phyloP scores from a whole-genome alignment of 2,329 filamentous ascomycete species.

The Talaromyces marneffei region DNA sequence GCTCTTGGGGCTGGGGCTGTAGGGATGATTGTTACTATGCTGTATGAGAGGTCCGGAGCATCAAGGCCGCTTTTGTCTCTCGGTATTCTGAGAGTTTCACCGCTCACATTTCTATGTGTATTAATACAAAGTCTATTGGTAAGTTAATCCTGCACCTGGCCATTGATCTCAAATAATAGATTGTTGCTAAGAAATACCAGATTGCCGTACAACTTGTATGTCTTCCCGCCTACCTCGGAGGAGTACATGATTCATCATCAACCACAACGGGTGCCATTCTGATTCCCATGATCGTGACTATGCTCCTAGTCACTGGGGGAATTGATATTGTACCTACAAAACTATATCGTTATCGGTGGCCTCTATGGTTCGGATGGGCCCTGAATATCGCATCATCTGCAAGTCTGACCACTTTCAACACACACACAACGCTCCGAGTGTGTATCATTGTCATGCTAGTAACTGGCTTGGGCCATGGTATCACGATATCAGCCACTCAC shows the following conservation, averaged over 20 bases:
- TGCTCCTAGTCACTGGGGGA: background rate
- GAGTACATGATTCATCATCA: slow-evolving; percentile 2
- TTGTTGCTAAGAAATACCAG: background rate
- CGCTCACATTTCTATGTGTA: slow-evolving; percentile 5
- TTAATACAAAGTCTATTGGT: slow-evolving; percentile 14
- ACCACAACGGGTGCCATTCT: background rate
- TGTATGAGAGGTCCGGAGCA: slow-evolving; percentile 10
- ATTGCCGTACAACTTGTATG: slow-evolving; percentile 8
- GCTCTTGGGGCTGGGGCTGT: background rate
- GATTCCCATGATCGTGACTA: background rate
- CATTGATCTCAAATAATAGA: background rate
- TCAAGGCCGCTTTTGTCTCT: slow-evolving; percentile 7
- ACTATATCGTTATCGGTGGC: slow-evolving; percentile 9
- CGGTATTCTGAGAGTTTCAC: background rate
- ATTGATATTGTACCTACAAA: background rate
- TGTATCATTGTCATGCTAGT: slow-evolving; percentile 3
- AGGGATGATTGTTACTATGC: background rate
- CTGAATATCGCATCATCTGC: slow-evolving; percentile 11
- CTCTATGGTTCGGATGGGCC: slow-evolving; percentile 12
- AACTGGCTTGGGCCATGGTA: slow-evolving; percentile 10
- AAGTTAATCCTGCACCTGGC: background rate
- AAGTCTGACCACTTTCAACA: background rate
- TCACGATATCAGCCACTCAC: slow-evolving; percentile 8
- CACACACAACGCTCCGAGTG: background rate
- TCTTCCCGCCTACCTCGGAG: slow-evolving; percentile 7